Evolutionary conservation across 352 stramenopile species (phyloP).

Genomic region (Discostella stelligera): DNA sequence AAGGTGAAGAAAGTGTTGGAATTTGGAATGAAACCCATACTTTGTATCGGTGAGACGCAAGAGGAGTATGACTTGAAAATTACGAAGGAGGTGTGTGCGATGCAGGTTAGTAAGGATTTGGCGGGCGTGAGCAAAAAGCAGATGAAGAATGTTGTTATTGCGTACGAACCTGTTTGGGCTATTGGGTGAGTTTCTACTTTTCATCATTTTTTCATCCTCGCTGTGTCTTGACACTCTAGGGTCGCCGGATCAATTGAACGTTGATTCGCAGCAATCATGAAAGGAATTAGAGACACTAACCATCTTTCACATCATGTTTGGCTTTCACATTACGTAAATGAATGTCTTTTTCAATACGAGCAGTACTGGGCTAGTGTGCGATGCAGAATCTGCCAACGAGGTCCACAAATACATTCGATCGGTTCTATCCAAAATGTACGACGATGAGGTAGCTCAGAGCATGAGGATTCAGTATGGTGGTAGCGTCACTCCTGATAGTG

Average conservation of each 20-base stretch:
- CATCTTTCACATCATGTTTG: no score
- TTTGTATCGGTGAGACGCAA: slow-evolving; percentile 89
- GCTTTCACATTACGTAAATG: no score
- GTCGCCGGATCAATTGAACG: no score
- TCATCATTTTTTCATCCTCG: no score
- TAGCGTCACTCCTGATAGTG: slow-evolving; percentile 91
- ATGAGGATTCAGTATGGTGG: slow-evolving; percentile 96
- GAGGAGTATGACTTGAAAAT: slow-evolving; percentile 85
- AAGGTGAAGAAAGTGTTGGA: slow-evolving; percentile 74
- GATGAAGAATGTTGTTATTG: slow-evolving; percentile 85
- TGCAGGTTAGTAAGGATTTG: slow-evolving; percentile 85
- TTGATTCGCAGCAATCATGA: no score
- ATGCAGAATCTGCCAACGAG: slow-evolving; percentile 87
- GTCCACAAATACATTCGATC: slow-evolving; percentile 84
- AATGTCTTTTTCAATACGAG: no score
- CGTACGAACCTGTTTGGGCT: slow-evolving; percentile 97
- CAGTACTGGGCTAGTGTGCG: slow-evolving; percentile 88
- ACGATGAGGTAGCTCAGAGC: slow-evolving; percentile 71
- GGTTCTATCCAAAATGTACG: slow-evolving; percentile 74
- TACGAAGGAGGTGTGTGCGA: slow-evolving; percentile 84
- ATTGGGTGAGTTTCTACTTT: slow-evolving; percentile 79
- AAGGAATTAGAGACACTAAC: no score
- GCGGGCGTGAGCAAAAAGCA: slow-evolving; percentile 53
- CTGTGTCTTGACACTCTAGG: no score
- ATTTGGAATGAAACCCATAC: slow-evolving; percentile 85